Conservation (phyloP, 2,329 filamentous ascomycete species). For the Fusarium temperatum region DNA sequence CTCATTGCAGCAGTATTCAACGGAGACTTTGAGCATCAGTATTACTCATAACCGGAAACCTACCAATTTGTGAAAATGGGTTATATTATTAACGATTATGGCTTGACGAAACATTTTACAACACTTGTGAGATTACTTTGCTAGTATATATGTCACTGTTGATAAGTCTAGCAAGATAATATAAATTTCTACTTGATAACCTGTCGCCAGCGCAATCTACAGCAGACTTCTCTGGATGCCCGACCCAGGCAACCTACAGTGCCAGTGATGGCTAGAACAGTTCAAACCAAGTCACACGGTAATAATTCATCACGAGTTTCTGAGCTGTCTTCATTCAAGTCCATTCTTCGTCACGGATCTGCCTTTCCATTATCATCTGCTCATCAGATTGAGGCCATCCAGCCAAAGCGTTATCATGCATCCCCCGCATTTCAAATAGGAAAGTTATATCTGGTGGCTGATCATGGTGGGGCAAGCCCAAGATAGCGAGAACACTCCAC, state of each 20-base stretch:
- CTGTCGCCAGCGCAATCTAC: too few species aligned
- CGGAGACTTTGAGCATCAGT: rapidly evolving
- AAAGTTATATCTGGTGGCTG: slow-evolving; percentile 22
- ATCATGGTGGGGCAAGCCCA: background rate
- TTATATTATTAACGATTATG: too few species aligned
- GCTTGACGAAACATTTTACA: rapidly evolving
- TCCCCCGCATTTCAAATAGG: slow-evolving; percentile 10
- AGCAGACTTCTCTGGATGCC: background rate
- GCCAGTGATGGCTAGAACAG: background rate
- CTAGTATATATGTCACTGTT: rapidly evolving
- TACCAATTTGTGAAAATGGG: too few species aligned
- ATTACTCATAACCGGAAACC: too few species aligned
- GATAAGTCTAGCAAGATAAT: rapidly evolving
- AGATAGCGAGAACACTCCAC: background rate
- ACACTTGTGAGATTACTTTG: rapidly evolving
- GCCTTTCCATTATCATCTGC: background rate
- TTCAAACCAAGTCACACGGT: background rate
- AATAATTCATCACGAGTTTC: background rate
- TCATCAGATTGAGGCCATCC: background rate
- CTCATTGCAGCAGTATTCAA: too few species aligned
- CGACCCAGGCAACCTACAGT: too few species aligned
- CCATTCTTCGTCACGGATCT: background rate
- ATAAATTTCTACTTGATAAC: rapidly evolving
- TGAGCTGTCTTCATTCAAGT: rapidly evolving
- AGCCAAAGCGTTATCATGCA: background rate